A percentile compares a stretch with the other conserved stretches of the same genome.
Evolutionary conservation across 148 eudicot species (phyloP).

Genomic region (Diospyros lotus): DNA sequence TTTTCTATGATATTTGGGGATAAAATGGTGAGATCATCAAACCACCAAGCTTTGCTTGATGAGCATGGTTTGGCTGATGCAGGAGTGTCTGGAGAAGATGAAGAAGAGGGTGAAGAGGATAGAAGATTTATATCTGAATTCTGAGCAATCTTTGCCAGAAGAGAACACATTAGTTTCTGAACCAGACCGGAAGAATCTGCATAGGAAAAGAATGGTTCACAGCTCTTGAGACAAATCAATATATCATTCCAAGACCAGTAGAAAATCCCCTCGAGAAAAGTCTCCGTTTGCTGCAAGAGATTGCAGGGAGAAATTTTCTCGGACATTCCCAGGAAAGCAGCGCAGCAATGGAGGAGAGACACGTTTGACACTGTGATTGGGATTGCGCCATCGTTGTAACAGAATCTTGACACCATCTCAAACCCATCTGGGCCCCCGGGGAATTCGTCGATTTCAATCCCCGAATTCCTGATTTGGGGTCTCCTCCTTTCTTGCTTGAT

Average conservation of each 20-base stretch:
- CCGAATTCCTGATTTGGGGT: slow-evolving; percentile 21
- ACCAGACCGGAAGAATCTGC: slow-evolving; percentile 27
- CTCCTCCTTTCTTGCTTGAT: slow-evolving; percentile 47
- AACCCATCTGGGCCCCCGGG: slow-evolving; percentile 67
- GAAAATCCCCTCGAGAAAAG: slow-evolving; percentile 42
- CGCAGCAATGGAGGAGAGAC: slow-evolving; percentile 28
- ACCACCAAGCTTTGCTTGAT: slow-evolving; percentile 64
- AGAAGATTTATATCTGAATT: slow-evolving; percentile 31
- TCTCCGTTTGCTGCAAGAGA: slow-evolving; percentile 47
- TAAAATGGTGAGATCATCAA: slow-evolving; percentile 51
- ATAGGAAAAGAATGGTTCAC: slow-evolving; percentile 27
- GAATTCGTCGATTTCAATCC: slow-evolving; percentile 60
- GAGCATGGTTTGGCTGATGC: slow-evolving; percentile 51
- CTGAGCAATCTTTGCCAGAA: slow-evolving; percentile 41
- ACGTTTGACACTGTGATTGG: slow-evolving; percentile 38
- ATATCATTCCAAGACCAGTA: slow-evolving; percentile 77
- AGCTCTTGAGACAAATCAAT: slow-evolving; percentile 45
- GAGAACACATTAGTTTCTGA: slow-evolving; percentile 50
- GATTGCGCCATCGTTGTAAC: slow-evolving; percentile 53
- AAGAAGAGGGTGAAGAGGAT: slow-evolving; percentile 56
- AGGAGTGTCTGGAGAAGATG: slow-evolving; percentile 65
- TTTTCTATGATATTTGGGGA: slow-evolving; percentile 28
- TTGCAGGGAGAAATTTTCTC: slow-evolving; percentile 28
- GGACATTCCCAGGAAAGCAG: slow-evolving; percentile 65
- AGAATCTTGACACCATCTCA: slow-evolving; percentile 66